Base-by-base conservation (phyloP, 2,329 filamentous ascomycete genomes). In the Trichoderma semiorbis region DNA sequence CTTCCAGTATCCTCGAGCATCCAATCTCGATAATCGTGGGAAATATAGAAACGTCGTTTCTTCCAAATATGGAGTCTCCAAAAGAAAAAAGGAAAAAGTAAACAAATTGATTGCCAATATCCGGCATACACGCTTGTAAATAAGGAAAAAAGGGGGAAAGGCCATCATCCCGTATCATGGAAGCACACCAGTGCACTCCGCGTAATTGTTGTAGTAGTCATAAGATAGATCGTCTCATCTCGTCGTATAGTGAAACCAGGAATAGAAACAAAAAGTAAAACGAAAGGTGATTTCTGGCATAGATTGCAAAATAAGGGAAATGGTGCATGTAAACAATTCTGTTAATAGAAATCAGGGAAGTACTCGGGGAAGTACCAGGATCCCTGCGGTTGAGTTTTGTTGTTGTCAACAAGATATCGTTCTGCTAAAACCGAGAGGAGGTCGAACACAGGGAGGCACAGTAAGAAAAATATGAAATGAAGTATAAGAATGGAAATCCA, bases 151-250 rank as follows among this genome's bases (percentile, higher is more conserved):
- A 16, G 21, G 63, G 26, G 26, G 53, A 43, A 47, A 32, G 39
- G 50, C 36, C 34, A 55, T 78, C 78, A 76, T 77, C 72, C 76
- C 76, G 66, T 74, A 73, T 78, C 75, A 71, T 60, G 74, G 73
- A 73, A 43, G 74, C 73, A 74, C 72, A 74, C 69, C 32, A 75
- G 71, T 74, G 73, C 76, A 73, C 68, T 74, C 75, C 73, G 69
- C 70, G 61, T 68, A 76, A 73, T 75, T 78, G 75, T 75, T 78
- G 75, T 78, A 73, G 78, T 76, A 76, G 78, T 80, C 79, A 74
- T 78, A 77, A 80, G 79, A 75, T 78, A 77, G 78, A 75, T 58
- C 72, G 74, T 80, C 74, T 78, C 76, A 74, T 78, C 77, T 79
- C 77, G 74, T 78, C 60, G 70, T 76, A 69, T 73, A 71, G 73